Percentiles rank a stretch among this genome's conserved stretches.
Evolutionary conservation across 352 stramenopile genomes (phyloP).

Genomic region (Pythium vanterpoolii): DNA sequence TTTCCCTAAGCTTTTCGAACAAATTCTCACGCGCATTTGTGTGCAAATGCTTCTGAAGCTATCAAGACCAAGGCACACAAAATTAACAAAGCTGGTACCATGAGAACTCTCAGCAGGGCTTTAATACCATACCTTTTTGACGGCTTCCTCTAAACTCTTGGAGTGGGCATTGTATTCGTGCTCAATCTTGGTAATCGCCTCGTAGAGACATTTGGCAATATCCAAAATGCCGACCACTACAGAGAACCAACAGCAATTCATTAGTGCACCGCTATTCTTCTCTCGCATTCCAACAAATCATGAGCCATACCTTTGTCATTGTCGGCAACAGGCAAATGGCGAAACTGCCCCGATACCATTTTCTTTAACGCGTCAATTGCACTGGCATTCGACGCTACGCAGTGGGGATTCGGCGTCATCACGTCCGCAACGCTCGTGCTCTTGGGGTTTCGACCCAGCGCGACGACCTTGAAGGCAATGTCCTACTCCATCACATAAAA

Average conservation of each 20-base stretch:
- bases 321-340: constrained; percentile 94
- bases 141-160: constrained; percentile 56
- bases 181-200: constrained; percentile 96
- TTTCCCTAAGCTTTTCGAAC: constrained; percentile 81
- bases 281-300: not conserved
- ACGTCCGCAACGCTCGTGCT: constrained; percentile 83
- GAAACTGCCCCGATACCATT: constrained; percentile 96
- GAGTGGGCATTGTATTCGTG: constrained; percentile 79
- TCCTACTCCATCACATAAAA: constrained; percentile 47
- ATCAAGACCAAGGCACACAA: too few relatives aligned
- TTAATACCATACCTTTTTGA: constrained; percentile 88
- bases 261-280: not conserved
- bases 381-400: constrained; percentile 89
- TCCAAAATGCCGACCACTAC: constrained; percentile 95
- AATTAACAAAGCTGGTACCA: too few relatives aligned
- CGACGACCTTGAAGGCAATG: constrained; percentile 92
- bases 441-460: constrained; percentile 76
- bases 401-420: constrained; percentile 96
- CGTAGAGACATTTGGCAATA: constrained; percentile 98
- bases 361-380: constrained; percentile 96
- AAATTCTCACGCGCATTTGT: constrained; percentile 54
- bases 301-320: constrained; percentile 67
- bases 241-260: not conserved
- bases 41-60: constrained; percentile 60
- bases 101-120: too few relatives aligned